A percentile compares a stretch with the other conserved stretches of the same genome.
phyloP scores from a whole-genome alignment of 129 eudicot species.

The Smallanthus sonchifolius region DNA sequence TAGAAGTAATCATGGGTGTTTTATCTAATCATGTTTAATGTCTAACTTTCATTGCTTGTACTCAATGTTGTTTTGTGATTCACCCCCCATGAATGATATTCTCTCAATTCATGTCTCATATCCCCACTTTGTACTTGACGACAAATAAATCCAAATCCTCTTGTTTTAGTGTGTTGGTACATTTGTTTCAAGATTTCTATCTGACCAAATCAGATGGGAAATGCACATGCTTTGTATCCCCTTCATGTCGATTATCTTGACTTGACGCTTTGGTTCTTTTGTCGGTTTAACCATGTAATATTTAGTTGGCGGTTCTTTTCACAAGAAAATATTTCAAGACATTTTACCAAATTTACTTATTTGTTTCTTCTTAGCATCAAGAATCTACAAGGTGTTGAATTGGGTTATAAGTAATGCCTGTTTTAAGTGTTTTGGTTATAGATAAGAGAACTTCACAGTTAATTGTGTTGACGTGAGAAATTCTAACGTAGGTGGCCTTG shows the following conservation, averaged over 20 bases:
- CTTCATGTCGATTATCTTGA: not conserved
- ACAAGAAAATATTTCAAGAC: not conserved
- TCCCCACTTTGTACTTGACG: constrained; percentile 20
- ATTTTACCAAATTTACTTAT: not conserved
- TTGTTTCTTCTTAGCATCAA: not conserved
- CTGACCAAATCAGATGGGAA: constrained; percentile 3
- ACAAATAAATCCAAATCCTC: not conserved
- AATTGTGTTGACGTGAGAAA: too few relatives aligned
- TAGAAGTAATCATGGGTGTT: constrained; percentile 29
- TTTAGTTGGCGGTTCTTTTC: constrained; percentile 9
- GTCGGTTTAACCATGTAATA: not conserved
- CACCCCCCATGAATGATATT: constrained; percentile 20
- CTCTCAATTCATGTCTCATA: constrained; percentile 23
- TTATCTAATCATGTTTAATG: constrained; percentile 41
- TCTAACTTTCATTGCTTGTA: constrained; percentile 33
- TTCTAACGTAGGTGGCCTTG: too few relatives aligned
- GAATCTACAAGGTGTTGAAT: not conserved
- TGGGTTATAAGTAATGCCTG: too few relatives aligned
- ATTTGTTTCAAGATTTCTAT: constrained; percentile 6
- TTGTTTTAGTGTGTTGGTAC: constrained; percentile 2
- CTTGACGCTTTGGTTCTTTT: constrained; percentile 13
- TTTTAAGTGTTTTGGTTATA: too few relatives aligned
- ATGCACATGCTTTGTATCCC: constrained; percentile 18
- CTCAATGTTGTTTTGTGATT: constrained; percentile 33
- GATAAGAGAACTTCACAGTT: too few relatives aligned